Conservation (phyloP, 371 early-diverging fungal species). For the Phascolomyces articulosus region DNA sequence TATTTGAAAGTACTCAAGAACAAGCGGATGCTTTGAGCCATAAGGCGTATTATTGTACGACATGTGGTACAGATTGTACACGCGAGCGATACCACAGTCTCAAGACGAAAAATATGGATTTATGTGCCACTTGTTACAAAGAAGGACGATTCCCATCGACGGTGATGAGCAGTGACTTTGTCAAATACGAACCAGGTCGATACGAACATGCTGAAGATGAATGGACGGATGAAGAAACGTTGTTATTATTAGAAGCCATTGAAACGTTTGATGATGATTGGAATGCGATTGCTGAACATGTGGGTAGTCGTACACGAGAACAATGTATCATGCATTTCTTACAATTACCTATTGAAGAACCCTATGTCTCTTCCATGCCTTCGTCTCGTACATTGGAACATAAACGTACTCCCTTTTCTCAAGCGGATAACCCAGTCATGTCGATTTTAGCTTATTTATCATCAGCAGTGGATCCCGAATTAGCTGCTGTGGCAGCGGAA, state of each 20-base stretch:
- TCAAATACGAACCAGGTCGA: constrained; percentile 61
- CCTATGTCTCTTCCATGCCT: constrained; percentile 52
- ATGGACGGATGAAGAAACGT: constrained; percentile 95
- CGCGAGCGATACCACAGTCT: constrained; percentile 79
- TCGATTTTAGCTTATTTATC: constrained; percentile 95
- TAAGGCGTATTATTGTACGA: constrained; percentile 73
- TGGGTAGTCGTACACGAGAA: constrained; percentile 90
- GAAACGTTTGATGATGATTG: constrained; percentile 98
- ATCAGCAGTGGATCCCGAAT: constrained; percentile 79
- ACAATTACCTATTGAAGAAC: constrained; percentile 95
- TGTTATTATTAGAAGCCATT: constrained; percentile 93
- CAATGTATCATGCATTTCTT: constrained; percentile 97
- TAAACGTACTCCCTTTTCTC: constrained; percentile 79
- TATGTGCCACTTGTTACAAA: constrained; percentile 88
- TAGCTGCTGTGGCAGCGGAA: constrained; percentile 78
- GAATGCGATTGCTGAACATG: constrained; percentile 94
- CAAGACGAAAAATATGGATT: constrained; percentile 79
- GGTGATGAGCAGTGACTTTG: constrained; percentile 87
- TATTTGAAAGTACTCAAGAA: constrained; percentile 51
- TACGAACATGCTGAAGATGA: constrained; percentile 57
- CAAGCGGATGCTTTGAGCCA: constrained; percentile 32
- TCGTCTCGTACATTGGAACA: constrained; percentile 44
- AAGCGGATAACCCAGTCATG: constrained; percentile 96
- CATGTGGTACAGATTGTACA: constrained; percentile 92
- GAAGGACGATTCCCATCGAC: constrained; percentile 95